Evolutionary conservation across 1,284 basidiomycete species (phyloP).

Genomic region (Ceratobasidium sp.): DNA sequence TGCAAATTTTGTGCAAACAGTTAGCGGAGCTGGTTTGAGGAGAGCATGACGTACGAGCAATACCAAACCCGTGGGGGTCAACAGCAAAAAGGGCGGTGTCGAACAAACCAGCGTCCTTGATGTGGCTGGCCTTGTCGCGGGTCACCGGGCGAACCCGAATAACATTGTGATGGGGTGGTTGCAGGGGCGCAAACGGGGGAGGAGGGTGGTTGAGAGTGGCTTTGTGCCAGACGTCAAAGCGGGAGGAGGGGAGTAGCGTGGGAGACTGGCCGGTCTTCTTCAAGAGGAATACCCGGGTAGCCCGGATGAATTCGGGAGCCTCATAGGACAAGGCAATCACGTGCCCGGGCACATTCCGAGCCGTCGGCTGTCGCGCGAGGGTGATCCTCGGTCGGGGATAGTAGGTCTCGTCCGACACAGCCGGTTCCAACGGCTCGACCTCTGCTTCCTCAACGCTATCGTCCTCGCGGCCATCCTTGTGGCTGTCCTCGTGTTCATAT

Average conservation of each 20-base stretch:
- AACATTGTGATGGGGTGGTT: not conserved
- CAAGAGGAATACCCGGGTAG: not conserved
- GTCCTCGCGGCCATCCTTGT: no score
- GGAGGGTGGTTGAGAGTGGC: slow-evolving; percentile 6
- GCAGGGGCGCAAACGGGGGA: not conserved
- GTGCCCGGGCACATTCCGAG: not conserved
- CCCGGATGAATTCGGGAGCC: slow-evolving; percentile 7
- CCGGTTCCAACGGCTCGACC: no score
- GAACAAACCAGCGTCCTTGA: not conserved
- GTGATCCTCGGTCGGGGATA: slow-evolving; percentile 24
- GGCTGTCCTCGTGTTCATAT: no score
- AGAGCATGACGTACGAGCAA: no score
- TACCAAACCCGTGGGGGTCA: no score
- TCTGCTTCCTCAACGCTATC: not conserved
- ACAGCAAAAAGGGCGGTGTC: slow-evolving; percentile 15
- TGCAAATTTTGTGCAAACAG: not conserved
- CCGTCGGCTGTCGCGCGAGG: slow-evolving; percentile 1
- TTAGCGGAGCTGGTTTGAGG: no score
- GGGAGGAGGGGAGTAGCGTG: slow-evolving; percentile 14
- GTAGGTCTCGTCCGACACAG: not conserved
- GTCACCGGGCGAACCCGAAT: not conserved
- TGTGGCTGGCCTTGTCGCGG: not conserved
- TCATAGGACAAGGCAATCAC: slow-evolving; percentile 2
- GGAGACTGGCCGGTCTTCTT: not conserved
- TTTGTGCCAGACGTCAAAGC: slow-evolving; percentile 29